Evolutionary conservation across 345 rosid species (phyloP).

Genomic region (Salix purpurea): DNA sequence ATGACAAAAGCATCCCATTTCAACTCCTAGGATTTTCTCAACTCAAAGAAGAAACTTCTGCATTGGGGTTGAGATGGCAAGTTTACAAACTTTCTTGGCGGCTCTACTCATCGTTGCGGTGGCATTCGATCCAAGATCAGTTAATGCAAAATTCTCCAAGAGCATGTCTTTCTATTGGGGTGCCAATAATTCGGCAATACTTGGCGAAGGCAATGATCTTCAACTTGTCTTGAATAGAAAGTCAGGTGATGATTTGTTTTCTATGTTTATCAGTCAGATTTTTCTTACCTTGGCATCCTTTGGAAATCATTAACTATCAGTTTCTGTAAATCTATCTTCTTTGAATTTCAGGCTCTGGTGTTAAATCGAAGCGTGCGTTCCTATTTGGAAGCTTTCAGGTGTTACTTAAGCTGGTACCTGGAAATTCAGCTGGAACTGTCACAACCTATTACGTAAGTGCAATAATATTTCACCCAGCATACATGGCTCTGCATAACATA

Average conservation of each 20-base stretch:
- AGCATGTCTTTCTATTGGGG: constrained; percentile 68
- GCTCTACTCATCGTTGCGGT: constrained; percentile 28
- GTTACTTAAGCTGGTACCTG: constrained; percentile 75
- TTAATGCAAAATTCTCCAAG: constrained; percentile 43
- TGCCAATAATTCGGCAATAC: constrained; percentile 29
- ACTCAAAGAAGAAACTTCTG: not conserved
- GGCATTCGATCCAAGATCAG: constrained; percentile 32
- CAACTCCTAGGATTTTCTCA: not conserved
- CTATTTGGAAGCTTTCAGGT: constrained; percentile 73
- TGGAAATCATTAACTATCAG: not conserved
- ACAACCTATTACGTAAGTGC: constrained; percentile 57
- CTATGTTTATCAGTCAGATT: not conserved
- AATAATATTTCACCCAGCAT: not conserved
- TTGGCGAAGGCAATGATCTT: constrained; percentile 38
- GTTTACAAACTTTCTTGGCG: constrained; percentile 18
- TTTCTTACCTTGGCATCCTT: not conserved
- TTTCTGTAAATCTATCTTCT: not conserved
- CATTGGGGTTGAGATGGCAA: constrained; percentile 35
- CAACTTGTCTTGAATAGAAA: constrained; percentile 57
- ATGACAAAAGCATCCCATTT: constrained; percentile 18
- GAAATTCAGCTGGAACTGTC: constrained; percentile 84
- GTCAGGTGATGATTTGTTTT: constrained; percentile 35
- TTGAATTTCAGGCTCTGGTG: constrained; percentile 45
- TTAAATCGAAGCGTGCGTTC: constrained; percentile 52
- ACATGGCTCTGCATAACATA: not conserved